phyloP scores from a whole-genome alignment of 176 grass and related monocot genomes.

The Carex littledalei region DNA sequence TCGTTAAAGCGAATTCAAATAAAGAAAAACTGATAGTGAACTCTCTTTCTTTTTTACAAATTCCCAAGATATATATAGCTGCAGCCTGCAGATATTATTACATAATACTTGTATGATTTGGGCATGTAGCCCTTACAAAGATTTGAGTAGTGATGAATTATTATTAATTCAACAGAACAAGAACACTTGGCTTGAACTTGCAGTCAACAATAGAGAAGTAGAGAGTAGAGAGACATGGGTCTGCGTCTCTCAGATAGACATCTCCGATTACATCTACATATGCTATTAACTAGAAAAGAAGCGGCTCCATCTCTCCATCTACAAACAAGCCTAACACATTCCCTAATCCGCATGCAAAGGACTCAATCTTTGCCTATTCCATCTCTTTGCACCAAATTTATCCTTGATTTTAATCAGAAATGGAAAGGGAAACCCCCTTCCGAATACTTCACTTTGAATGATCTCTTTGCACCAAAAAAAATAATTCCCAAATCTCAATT shows the following conservation, averaged over 20 bases:
- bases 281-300: neutral
- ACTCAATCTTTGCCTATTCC: neutral
- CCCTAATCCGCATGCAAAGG: neutral
- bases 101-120: neutral
- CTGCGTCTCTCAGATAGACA: neutral
- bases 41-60: neutral
- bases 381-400: neutral
- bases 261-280: neutral
- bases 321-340: neutral
- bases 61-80: neutral
- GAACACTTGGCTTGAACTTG: neutral
- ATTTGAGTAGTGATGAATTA: constrained; percentile 4
- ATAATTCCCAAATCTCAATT: neutral
- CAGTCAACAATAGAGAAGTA: neutral
- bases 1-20: too few relatives aligned
- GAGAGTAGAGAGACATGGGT: neutral
- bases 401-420: constrained; percentile 8
- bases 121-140: neutral
- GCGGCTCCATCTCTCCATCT: neutral
- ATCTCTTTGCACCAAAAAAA: neutral
- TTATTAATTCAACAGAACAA: constrained; percentile 13
- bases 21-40: neutral
- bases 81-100: constrained; percentile 13
- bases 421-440: neutral
- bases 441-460: neutral